These are phyloP conservation scores for Rasamsonia emersonii DNA, from an alignment of 2,329 filamentous ascomycete genomes.

Conservation along the genomic window DNA sequence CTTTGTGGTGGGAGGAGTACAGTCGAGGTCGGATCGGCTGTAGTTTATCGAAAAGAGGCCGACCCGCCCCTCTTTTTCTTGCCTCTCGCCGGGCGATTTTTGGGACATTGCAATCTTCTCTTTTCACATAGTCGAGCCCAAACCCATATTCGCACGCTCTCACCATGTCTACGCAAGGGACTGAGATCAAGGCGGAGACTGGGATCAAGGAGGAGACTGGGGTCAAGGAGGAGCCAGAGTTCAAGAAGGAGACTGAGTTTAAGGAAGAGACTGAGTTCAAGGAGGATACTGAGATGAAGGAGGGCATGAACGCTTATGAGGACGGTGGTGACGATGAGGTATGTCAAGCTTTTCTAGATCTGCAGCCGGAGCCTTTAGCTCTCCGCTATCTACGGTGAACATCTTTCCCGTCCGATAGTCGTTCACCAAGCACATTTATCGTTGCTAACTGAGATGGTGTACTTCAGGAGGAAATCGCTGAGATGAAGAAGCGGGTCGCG, in stretches of 20 bases:
- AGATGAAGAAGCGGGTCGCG: constrained; percentile 77
- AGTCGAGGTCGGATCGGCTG: no score
- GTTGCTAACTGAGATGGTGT: no score
- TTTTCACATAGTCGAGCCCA: constrained; percentile 4
- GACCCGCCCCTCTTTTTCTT: no score
- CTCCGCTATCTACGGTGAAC: constrained; percentile 1
- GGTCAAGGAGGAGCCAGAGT: no score
- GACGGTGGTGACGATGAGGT: constrained; percentile 40
- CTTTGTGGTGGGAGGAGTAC: no score
- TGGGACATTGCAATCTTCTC: neutral
- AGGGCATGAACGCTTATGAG: constrained; percentile 29
- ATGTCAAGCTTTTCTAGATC: constrained; percentile 10
- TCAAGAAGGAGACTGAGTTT: no score
- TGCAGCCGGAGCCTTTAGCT: no score
- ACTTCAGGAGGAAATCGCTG: constrained; percentile 77
- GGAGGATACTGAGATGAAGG: constrained; percentile 14
- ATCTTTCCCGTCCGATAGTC: neutral
- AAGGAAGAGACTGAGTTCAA: neutral
- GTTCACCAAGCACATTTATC: neutral
- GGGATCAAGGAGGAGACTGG: no score
- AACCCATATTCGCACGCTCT: no score
- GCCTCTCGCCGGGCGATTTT: neutral
- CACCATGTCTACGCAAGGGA: constrained; percentile 28
- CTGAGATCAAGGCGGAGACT: constrained; percentile 25
- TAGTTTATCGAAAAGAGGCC: no score